Percentiles rank a stretch among this genome's conserved stretches.
phyloP scores from a whole-genome alignment of 2,329 filamentous ascomycete genomes.

The Beauveria sp. region DNA sequence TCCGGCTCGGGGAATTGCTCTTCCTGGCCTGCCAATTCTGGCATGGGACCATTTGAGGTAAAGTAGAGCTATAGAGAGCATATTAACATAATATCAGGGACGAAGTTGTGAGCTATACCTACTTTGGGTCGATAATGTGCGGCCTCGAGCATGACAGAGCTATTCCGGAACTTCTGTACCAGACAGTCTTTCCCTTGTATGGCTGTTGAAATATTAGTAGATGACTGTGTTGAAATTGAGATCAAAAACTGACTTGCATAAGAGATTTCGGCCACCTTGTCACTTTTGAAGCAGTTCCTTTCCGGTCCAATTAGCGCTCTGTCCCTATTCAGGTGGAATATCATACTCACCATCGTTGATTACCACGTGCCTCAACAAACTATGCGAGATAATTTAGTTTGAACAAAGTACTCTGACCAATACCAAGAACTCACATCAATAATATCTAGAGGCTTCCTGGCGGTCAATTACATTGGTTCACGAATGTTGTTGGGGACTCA shows the following conservation, averaged over 20 bases:
- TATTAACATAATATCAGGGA: neutral
- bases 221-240: rapidly evolving
- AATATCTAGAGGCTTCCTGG: slow-evolving; percentile 58
- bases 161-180: slow-evolving; percentile 93
- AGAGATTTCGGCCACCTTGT: slow-evolving; percentile 83
- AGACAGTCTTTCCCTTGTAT: slow-evolving; percentile 90
- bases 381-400: slow-evolving; percentile 24
- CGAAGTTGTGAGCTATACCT: slow-evolving; percentile 14
- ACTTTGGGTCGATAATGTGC: slow-evolving; percentile 79
- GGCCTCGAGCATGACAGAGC: slow-evolving; percentile 86
- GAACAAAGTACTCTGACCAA: neutral
- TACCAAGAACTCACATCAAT: slow-evolving; percentile 47
- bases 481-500: slow-evolving; percentile 33
- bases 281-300: slow-evolving; percentile 77
- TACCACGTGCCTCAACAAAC: slow-evolving; percentile 65
- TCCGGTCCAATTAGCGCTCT: neutral
- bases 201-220: slow-evolving; percentile 41
- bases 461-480: slow-evolving; percentile 26
- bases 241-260: slow-evolving; percentile 69
- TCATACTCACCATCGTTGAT: slow-evolving; percentile 55
- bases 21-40: slow-evolving; percentile 57
- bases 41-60: slow-evolving; percentile 39
- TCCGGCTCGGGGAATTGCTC: slow-evolving; percentile 71
- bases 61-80: slow-evolving; percentile 38
- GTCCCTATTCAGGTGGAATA: neutral